These are phyloP conservation scores for Hyaloscypha variabilis DNA, from an alignment of 495 filamentous ascomycete genomes.

Conservation along the genomic window DNA sequence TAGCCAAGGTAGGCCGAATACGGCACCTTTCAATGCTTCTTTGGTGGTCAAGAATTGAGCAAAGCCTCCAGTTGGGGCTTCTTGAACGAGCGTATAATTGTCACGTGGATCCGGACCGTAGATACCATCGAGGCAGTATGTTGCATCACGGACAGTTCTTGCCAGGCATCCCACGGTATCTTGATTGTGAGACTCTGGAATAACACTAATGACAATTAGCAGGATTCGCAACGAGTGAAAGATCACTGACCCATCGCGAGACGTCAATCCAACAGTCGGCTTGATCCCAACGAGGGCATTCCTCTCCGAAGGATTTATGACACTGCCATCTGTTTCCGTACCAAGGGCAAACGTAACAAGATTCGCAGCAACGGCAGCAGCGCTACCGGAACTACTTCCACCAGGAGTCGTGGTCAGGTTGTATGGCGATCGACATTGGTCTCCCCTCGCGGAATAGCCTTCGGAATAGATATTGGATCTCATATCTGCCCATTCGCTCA, in stretches of 20 bases:
- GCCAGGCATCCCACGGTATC: slow-evolving; percentile 71
- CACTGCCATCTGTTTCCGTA: slow-evolving; percentile 76
- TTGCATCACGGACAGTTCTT: slow-evolving; percentile 66
- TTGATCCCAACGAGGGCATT: slow-evolving; percentile 70
- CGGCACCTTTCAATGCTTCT: slow-evolving; percentile 57
- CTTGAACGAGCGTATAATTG: slow-evolving; percentile 61
- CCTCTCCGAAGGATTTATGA: slow-evolving; percentile 71
- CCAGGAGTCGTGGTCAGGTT: slow-evolving; percentile 72
- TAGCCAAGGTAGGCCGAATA: slow-evolving; percentile 72
- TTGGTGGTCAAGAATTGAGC: slow-evolving; percentile 54
- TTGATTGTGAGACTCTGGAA: slow-evolving; percentile 67
- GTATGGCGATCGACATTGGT: slow-evolving; percentile 67
- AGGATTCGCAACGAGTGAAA: neutral
- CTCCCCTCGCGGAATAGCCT: slow-evolving; percentile 67
- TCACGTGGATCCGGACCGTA: slow-evolving; percentile 59
- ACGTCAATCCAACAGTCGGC: slow-evolving; percentile 66
- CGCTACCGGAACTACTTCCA: slow-evolving; percentile 66
- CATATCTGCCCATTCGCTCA: slow-evolving; percentile 79
- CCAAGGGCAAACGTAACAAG: slow-evolving; percentile 64
- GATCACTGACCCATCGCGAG: slow-evolving; percentile 49
- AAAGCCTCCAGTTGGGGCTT: slow-evolving; percentile 57
- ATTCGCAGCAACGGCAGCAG: slow-evolving; percentile 63
- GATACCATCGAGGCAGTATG: slow-evolving; percentile 66
- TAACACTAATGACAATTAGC: slow-evolving; percentile 43
- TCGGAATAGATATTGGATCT: slow-evolving; percentile 70